Conservation (phyloP, 176 grass and related monocot species). For the Oryza glumipatula region DNA sequence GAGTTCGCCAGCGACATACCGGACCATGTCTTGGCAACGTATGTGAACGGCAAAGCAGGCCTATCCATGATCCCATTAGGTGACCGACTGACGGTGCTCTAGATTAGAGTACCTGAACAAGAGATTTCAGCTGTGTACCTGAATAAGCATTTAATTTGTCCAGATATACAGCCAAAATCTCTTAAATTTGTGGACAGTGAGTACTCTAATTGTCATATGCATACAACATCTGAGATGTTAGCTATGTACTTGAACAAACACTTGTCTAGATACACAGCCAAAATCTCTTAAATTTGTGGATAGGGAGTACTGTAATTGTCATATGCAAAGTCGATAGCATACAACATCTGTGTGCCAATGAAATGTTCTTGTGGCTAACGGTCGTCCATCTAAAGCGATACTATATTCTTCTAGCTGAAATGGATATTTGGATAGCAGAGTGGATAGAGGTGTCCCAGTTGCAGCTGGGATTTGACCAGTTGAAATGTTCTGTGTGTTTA, state of each 20-base stretch:
- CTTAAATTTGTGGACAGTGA: no score
- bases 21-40: conserved; percentile 61
- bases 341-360: no score
- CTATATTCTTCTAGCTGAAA: not conserved
- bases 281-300: no score
- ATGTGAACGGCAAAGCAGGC: conserved; percentile 71
- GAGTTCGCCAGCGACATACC: conserved; percentile 51
- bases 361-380: no score
- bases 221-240: no score
- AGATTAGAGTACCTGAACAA: no score
- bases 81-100: not conserved
- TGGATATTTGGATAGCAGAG: no score
- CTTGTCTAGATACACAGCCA: no score
- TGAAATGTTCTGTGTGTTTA: not conserved
- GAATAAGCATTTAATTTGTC: no score
- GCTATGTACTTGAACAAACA: no score
- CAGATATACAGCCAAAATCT: no score
- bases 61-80: conserved; percentile 50
- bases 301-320: not conserved
- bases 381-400: not conserved
- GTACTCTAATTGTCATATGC: not conserved
- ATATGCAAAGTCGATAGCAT: not conserved
- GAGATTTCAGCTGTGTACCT: no score
- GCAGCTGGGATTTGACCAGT: not conserved
- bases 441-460: not conserved